These are phyloP conservation scores for Pythium oligandrum DNA, from an alignment of 352 stramenopile genomes.

Conservation along the genomic window DNA sequence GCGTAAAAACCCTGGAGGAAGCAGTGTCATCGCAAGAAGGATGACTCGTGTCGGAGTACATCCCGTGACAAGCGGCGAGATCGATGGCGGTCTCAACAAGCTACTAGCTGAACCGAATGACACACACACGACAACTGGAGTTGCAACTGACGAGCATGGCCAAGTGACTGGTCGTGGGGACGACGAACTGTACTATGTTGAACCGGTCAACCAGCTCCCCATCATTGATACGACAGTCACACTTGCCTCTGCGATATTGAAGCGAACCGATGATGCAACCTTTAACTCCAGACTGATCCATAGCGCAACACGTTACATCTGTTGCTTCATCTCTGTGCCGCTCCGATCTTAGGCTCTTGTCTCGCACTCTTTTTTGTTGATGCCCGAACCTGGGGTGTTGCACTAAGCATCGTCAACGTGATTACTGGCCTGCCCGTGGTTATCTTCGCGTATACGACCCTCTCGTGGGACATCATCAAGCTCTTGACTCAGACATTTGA, in stretches of 20 bases:
- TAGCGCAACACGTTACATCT: background rate
- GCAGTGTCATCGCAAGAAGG: too few species aligned
- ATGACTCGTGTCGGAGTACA: too few species aligned
- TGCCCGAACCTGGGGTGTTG: background rate
- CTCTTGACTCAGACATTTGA: conserved; percentile 12
- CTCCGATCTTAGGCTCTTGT: conserved; percentile 1
- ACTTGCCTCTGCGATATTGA: background rate
- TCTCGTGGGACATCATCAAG: conserved; percentile 14
- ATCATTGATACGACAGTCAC: background rate
- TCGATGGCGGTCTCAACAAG: too few species aligned
- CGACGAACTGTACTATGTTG: background rate
- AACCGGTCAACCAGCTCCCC: background rate
- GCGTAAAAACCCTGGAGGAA: too few species aligned
- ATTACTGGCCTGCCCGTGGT: conserved; percentile 3
- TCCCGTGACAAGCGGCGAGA: too few species aligned
- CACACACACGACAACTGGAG: too few species aligned
- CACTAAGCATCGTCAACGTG: conserved; percentile 7
- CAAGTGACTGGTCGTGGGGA: background rate
- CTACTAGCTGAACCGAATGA: too few species aligned
- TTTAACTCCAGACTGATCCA: conserved; percentile 9
- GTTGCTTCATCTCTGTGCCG: conserved; percentile 1
- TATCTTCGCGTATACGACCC: conserved; percentile 7
- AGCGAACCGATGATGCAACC: conserved; percentile 3
- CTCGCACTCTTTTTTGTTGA: conserved; percentile 11
- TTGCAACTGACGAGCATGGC: too few species aligned